A percentile compares a stretch with the other conserved stretches of the same genome.
Conservation (phyloP, 805 yeast genomes). For the Phaffomyces opuntiae region DNA sequence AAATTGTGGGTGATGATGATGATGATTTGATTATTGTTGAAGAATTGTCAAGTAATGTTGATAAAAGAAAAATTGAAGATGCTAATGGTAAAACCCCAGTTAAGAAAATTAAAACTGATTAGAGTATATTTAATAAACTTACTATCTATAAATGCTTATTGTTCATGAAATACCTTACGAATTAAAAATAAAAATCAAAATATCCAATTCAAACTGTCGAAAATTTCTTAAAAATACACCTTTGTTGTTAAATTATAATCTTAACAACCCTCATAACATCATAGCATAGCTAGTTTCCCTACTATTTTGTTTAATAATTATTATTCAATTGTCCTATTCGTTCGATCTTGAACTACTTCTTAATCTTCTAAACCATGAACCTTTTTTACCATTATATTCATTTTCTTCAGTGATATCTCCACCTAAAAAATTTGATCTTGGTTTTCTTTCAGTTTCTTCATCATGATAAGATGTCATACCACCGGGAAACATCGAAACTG, state of each 20-base stretch:
- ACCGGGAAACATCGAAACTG: no score
- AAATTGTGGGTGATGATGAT: constrained; percentile 10
- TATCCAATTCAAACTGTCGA: no score
- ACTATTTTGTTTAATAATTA: no score
- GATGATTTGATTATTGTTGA: constrained; percentile 17
- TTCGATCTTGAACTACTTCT: constrained; percentile 30
- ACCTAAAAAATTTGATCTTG: constrained; percentile 20
- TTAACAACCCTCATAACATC: no score
- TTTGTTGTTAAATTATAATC: no score
- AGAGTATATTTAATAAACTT: neutral
- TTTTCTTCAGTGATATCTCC: constrained; percentile 14
- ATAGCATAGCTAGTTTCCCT: no score
- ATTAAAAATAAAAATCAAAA: no score
- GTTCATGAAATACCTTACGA: no score
- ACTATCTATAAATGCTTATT: no score
- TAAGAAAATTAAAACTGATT: constrained; percentile 7
- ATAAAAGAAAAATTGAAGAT: constrained; percentile 18
- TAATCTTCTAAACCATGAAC: constrained; percentile 40
- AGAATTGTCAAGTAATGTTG: constrained; percentile 6
- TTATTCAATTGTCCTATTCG: neutral
- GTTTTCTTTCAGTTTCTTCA: constrained; percentile 6
- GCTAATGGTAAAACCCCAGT: neutral
- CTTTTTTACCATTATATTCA: constrained; percentile 24
- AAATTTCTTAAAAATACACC: no score
- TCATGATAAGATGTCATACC: constrained; percentile 1